Evolutionary conservation across 441 rosid species (phyloP).

Genomic region (Arabidopsis lyrata): DNA sequence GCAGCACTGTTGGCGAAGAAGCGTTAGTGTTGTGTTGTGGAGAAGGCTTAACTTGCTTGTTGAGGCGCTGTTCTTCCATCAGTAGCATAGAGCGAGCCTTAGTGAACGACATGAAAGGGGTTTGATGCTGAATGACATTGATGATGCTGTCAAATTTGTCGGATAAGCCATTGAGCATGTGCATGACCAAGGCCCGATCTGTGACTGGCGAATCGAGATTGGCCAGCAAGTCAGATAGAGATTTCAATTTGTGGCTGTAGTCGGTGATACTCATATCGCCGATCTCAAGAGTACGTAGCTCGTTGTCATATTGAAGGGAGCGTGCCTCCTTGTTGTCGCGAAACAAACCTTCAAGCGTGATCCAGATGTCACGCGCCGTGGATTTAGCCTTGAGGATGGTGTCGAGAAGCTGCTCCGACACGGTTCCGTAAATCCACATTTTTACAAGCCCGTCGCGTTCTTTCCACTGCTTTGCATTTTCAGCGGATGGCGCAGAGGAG

Average conservation of each 20-base stretch:
- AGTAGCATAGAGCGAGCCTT: not conserved
- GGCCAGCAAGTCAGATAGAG: not conserved
- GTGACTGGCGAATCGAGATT: not conserved
- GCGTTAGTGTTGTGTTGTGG: no score
- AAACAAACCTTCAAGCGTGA: not conserved
- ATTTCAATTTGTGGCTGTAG: not conserved
- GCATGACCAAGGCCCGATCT: not conserved
- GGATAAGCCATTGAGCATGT: not conserved
- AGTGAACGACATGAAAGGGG: not conserved
- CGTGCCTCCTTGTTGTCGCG: not conserved
- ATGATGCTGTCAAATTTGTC: not conserved
- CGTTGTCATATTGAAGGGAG: not conserved
- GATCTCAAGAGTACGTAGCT: not conserved
- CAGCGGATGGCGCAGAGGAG: no score
- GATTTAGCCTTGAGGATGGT: no score
- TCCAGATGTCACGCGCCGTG: not conserved
- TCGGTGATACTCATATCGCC: not conserved
- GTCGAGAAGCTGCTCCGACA: not conserved
- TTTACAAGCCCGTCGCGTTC: not conserved
- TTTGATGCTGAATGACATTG: not conserved
- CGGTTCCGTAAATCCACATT: not conserved
- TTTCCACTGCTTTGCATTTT: not conserved
- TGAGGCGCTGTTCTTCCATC: not conserved
- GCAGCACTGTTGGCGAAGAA: no score
- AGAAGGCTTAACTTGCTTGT: not conserved